Conservation (phyloP, 2,329 filamentous ascomycete species). For the Pseudogymnoascus sp. region DNA sequence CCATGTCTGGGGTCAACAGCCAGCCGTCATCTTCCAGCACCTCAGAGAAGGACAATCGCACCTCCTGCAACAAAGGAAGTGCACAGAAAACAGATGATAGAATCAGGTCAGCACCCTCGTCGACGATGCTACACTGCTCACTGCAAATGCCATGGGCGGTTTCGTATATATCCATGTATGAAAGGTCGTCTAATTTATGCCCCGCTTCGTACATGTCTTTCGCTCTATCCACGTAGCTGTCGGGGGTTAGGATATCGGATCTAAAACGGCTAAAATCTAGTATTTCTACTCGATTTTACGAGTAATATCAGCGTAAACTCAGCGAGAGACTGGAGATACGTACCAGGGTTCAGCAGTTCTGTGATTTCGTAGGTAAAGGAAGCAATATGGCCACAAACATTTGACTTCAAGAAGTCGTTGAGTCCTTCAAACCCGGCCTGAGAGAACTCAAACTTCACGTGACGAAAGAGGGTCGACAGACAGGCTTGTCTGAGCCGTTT, state of each 20-base stretch:
- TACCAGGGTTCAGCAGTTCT: constrained; percentile 13
- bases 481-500: constrained; percentile 13
- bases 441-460: constrained; percentile 13
- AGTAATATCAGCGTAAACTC: constrained; percentile 9
- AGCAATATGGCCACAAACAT: constrained; percentile 12
- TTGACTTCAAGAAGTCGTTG: constrained; percentile 13
- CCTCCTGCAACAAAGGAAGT: constrained; percentile 13
- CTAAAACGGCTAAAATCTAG: constrained; percentile 13
- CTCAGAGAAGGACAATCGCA: constrained; percentile 12
- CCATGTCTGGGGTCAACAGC: constrained; percentile 23
- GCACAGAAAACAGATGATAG: constrained; percentile 11
- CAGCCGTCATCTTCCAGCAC: neutral
- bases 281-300: constrained; percentile 6
- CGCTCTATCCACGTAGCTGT: constrained; percentile 14
- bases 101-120: constrained; percentile 12
- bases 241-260: constrained; percentile 13
- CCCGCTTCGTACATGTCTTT: constrained; percentile 13
- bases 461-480: constrained; percentile 12
- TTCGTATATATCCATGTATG: constrained; percentile 14
- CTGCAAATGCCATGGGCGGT: constrained; percentile 11
- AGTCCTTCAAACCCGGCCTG: constrained; percentile 12
- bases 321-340: neutral
- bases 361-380: constrained; percentile 14
- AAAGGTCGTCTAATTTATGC: constrained; percentile 8
- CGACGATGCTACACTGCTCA: constrained; percentile 13